A percentile compares a stretch with the other conserved stretches of the same genome.
Conservation (phyloP, 2,329 filamentous ascomycete species). For the Colletotrichum tanaceti region DNA sequence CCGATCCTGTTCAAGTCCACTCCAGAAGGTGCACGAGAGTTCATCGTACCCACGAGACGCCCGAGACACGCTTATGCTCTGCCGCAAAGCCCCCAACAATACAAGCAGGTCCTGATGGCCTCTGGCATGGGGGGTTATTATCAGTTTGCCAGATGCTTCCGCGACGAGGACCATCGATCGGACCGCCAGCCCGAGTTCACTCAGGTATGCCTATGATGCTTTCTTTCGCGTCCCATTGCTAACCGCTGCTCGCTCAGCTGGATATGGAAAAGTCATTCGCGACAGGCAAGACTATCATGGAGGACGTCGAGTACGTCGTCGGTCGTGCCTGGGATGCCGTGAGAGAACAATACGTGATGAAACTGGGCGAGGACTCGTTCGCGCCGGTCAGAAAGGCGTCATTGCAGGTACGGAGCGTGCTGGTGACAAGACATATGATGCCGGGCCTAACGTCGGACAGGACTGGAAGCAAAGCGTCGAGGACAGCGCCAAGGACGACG, state of each 20-base stretch:
- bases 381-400: conserved; percentile 44
- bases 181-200: conserved; percentile 98
- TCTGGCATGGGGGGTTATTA: conserved; percentile 85
- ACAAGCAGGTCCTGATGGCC: conserved; percentile 98
- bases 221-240: not conserved
- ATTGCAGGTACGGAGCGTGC: conserved; percentile 10
- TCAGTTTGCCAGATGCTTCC: conserved; percentile 94
- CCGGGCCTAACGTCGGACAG: conserved; percentile 13
- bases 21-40: conserved; percentile 93
- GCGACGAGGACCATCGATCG: conserved; percentile 91
- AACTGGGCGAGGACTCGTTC: conserved; percentile 47
- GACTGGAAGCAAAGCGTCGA: conserved; percentile 36
- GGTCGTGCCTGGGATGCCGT: conserved; percentile 64
- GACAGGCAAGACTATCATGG: conserved; percentile 76
- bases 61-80: conserved; percentile 86
- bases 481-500: conserved; percentile 27
- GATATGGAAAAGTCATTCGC: conserved; percentile 96
- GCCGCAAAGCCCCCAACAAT: conserved; percentile 96
- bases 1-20: conserved; percentile 97
- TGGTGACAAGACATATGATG: not conserved
- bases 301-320: conserved; percentile 62
- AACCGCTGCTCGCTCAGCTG: conserved; percentile 62
- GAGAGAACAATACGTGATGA: conserved; percentile 53
- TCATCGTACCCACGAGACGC: conserved; percentile 87
- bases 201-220: conserved; percentile 65